These are phyloP conservation scores for Colletotrichum chlorophyti DNA, from an alignment of 2,329 filamentous ascomycete species.

Conservation along the genomic window DNA sequence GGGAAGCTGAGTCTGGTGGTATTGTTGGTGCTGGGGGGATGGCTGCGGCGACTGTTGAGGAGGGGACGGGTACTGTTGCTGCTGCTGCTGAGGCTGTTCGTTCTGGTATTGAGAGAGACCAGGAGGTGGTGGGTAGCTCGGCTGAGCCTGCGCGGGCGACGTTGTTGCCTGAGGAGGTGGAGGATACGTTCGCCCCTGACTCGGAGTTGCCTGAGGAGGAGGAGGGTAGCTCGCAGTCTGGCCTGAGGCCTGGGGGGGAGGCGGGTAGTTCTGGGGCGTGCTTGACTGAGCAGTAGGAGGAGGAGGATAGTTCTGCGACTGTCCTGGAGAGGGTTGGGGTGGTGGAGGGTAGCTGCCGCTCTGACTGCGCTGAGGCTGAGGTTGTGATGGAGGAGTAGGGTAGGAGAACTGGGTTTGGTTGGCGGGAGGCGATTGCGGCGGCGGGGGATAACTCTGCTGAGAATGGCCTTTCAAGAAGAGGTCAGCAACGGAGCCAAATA, in stretches of 20 bases:
- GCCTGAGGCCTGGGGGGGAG: constrained; percentile 32
- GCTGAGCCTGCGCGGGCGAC: constrained; percentile 30
- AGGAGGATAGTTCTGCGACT: constrained; percentile 33
- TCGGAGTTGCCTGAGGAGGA: constrained; percentile 24
- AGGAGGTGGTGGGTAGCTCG: constrained; percentile 39
- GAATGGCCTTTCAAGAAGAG: constrained; percentile 20
- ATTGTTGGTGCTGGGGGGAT: constrained; percentile 34
- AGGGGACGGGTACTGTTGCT: constrained; percentile 39
- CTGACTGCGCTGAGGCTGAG: constrained; percentile 27
- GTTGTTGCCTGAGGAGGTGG: constrained; percentile 32
- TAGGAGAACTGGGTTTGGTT: constrained; percentile 53
- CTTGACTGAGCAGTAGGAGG: constrained; percentile 39
- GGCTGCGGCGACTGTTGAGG: constrained; percentile 34
- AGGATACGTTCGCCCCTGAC: constrained; percentile 25
- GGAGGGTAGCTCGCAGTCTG: constrained; percentile 18
- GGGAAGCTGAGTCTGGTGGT: constrained; percentile 33
- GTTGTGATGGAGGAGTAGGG: constrained; percentile 44
- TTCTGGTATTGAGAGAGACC: constrained; percentile 9
- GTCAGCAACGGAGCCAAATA: constrained; percentile 2
- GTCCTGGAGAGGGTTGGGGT: constrained; percentile 31
- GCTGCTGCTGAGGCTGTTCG: constrained; percentile 36
- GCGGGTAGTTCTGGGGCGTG: constrained; percentile 36
- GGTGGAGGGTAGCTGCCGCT: constrained; percentile 39
- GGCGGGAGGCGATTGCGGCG: constrained; percentile 55
- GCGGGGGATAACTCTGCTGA: constrained; percentile 52